phyloP scores from a whole-genome alignment of 2,329 filamentous ascomycete genomes.

The Trichophyton verrucosum region DNA sequence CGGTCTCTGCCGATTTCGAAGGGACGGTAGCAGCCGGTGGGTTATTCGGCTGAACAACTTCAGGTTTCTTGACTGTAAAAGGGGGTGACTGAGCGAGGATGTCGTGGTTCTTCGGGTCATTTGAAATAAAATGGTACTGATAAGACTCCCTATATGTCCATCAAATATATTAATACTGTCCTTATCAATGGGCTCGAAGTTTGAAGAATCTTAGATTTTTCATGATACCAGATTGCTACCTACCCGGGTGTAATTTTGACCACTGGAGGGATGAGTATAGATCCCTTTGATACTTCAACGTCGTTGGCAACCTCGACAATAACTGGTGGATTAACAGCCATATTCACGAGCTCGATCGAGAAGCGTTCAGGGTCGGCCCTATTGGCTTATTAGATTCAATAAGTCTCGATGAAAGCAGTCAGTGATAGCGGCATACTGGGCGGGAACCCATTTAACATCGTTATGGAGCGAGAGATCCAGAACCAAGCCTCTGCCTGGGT shows the following conservation, averaged over 20 bases:
- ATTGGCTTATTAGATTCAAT: constrained; percentile 2
- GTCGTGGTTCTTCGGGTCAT: constrained; percentile 22
- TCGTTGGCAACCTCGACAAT: constrained; percentile 23
- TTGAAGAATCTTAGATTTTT: too few species aligned
- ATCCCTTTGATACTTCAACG: constrained; percentile 24
- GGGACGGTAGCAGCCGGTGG: not conserved
- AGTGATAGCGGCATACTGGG: constrained; percentile 19
- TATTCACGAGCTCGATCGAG: constrained; percentile 33
- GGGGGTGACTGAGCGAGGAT: constrained; percentile 33
- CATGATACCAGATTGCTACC: not conserved
- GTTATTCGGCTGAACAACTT: not conserved
- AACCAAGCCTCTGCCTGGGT: constrained; percentile 16
- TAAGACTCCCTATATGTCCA: constrained; percentile 22
- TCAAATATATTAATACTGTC: not conserved
- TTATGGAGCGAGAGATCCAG: constrained; percentile 28
- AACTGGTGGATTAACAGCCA: constrained; percentile 25
- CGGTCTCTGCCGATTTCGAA: not conserved
- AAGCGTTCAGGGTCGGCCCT: constrained; percentile 32
- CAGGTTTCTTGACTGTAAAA: constrained; percentile 18
- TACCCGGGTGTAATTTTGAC: constrained; percentile 5
- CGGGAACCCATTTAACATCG: constrained; percentile 29
- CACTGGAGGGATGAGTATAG: constrained; percentile 4
- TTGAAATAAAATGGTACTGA: constrained; percentile 33
- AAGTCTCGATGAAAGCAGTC: not conserved
- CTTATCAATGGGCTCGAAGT: not conserved